Evolutionary conservation across 768 basidiomycete genomes (phyloP).

Genomic region (Boletales sp.): DNA sequence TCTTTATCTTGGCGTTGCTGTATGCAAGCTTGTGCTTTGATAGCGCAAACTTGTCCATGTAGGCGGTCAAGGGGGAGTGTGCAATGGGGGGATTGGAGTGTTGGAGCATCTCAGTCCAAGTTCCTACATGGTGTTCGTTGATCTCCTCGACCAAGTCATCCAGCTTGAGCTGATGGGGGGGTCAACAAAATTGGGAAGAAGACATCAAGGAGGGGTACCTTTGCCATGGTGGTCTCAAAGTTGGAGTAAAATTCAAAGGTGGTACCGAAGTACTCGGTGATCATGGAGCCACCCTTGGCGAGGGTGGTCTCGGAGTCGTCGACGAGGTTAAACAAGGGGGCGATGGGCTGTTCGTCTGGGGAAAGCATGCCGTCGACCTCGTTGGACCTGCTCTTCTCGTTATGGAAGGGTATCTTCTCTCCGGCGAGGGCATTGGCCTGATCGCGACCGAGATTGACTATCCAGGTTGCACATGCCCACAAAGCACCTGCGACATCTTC

Average conservation of each 20-base stretch:
- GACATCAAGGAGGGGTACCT: slow-evolving; percentile 38
- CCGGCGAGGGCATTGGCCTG: slow-evolving; percentile 58
- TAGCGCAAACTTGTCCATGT: slow-evolving; percentile 72
- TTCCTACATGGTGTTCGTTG: slow-evolving; percentile 78
- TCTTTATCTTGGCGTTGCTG: slow-evolving; percentile 70
- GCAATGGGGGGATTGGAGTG: slow-evolving; percentile 67
- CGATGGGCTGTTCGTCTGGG: slow-evolving; percentile 54
- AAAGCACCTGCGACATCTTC: slow-evolving; percentile 76
- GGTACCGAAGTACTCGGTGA: slow-evolving; percentile 73
- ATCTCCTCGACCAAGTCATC: slow-evolving; percentile 78
- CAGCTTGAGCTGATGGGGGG: slow-evolving; percentile 45
- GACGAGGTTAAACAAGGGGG: slow-evolving; percentile 82
- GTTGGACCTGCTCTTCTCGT: slow-evolving; percentile 64
- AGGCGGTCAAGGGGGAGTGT: slow-evolving; percentile 71
- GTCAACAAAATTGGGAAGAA: background rate
- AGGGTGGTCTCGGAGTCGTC: slow-evolving; percentile 75
- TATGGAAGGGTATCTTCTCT: slow-evolving; percentile 36
- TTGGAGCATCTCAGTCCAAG: slow-evolving; percentile 79
- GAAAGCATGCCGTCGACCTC: slow-evolving; percentile 61
- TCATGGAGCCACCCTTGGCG: slow-evolving; percentile 58
- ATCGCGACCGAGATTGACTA: slow-evolving; percentile 55
- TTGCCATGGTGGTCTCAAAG: slow-evolving; percentile 62
- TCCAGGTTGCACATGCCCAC: slow-evolving; percentile 80
- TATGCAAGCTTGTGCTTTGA: slow-evolving; percentile 68
- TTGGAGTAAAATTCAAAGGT: slow-evolving; percentile 78